Evolutionary conservation across 1,284 basidiomycete genomes (phyloP), one percentile per base, ranked within the genome.

Genomic region (Ganoderma sp.): DNA sequence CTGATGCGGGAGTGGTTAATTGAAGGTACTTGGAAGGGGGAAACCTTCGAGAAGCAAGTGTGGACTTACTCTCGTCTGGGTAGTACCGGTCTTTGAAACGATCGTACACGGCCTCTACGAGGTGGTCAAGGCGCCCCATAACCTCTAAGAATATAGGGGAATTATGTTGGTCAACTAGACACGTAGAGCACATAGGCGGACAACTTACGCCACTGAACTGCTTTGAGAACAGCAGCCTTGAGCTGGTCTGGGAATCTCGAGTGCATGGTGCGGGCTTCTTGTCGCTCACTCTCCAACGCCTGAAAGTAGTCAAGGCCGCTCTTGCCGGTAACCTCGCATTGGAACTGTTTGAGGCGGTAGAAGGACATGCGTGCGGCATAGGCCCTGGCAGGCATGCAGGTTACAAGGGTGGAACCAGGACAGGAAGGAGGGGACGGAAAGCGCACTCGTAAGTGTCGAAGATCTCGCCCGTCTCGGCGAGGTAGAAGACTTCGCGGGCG

Each of bases 41-140:
- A 43, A 15, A 41, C n/a, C 9, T 48, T 41, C n/a, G 17, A 63
- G 41, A 63, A 61, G 37, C 37, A 52, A 64, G 66, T 65, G 65
- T 59, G 60, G 61, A 89, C 93, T 71, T 76, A 96, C 95, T 91
- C 82, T 99, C 97, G 72, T 90, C 90, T 60, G 87, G 84, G 78
- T 96, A 99, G 82, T 96, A 99, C 45, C 97, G 89, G 81, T 98
- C 92, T 75, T 96, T 95, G 85, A 96, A 98, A 56, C 97, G 90
- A 73, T 99, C 97, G 78, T 90, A 98, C 50, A 98, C 93, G 63
- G 91, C 90, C 79, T 99, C 97, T 5, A 97, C 95, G 19, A 99
- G 86, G 75, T 94, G 92, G 81, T 99, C 97, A 67, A 99, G 85
- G 71, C 97, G 92, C 54, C 97, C 96, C 80, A 98, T 94, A 73